A percentile compares a stretch with the other conserved stretches of the same genome.
These are phyloP conservation scores for Neohortaea acidophila DNA, from an alignment of 495 filamentous ascomycete genomes.

Conservation along the genomic window DNA sequence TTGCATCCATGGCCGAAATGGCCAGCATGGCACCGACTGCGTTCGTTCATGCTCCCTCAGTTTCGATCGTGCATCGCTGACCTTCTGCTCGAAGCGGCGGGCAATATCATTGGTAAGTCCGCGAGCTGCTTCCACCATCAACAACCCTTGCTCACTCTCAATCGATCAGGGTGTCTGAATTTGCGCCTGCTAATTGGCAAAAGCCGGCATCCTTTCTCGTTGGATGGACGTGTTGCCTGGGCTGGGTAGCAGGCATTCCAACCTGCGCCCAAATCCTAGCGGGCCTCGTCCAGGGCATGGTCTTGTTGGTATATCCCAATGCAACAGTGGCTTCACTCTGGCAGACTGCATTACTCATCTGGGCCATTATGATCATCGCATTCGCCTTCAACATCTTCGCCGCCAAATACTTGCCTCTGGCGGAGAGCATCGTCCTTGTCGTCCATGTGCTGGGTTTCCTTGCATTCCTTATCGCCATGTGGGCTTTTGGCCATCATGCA, in stretches of 20 bases:
- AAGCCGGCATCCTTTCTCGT: no score
- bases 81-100: no score
- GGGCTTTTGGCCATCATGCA: no score
- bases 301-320: no score
- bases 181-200: conserved; percentile 9
- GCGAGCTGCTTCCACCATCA: no score
- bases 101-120: neutral
- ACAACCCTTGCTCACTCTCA: no score
- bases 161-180: conserved; percentile 14
- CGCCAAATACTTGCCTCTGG: conserved; percentile 2
- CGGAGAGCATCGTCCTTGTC: neutral
- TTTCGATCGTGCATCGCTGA: no score
- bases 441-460: conserved; percentile 30
- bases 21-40: conserved; percentile 14
- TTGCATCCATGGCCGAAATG: conserved; percentile 1
- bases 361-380: neutral
- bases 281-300: no score
- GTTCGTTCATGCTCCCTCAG: no score
- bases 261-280: no score
- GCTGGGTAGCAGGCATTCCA: no score
- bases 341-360: conserved; percentile 26
- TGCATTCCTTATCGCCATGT: conserved; percentile 33
- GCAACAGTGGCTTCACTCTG: conserved; percentile 31
- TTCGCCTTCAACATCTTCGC: conserved; percentile 13
- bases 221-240: no score